Evolutionary conservation across 208 protist species (phyloP).

Genomic region (Trypanosomatidae sp.): DNA sequence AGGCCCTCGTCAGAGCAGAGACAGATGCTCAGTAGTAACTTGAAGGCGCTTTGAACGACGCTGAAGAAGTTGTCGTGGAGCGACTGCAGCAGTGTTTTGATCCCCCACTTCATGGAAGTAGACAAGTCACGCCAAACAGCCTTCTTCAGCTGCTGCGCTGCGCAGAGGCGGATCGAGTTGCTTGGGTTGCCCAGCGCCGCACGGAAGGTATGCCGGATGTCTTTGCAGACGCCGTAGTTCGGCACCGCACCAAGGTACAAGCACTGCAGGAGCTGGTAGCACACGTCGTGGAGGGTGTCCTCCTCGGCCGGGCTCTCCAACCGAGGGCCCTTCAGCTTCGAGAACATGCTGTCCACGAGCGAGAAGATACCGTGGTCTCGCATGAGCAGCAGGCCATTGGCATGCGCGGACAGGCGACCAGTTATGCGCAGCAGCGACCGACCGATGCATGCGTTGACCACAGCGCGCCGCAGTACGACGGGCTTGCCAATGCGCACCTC

Average conservation of each 20-base stretch:
- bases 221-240: slow-evolving; percentile 90
- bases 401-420: slow-evolving; percentile 69
- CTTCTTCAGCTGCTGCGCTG: slow-evolving; percentile 68
- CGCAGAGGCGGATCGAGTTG: slow-evolving; percentile 78
- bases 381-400: slow-evolving; percentile 85
- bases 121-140: slow-evolving; percentile 83
- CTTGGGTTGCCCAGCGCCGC: slow-evolving; percentile 57
- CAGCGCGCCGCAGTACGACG: slow-evolving; percentile 44
- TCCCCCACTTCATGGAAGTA: slow-evolving; percentile 88
- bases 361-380: slow-evolving; percentile 66
- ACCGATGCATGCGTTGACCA: slow-evolving; percentile 58
- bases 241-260: slow-evolving; percentile 81
- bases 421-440: slow-evolving; percentile 78
- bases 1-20: slow-evolving; percentile 82
- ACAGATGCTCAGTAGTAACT: slow-evolving; percentile 84
- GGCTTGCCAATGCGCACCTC: slow-evolving; percentile 67
- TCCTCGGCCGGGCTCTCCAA: slow-evolving; percentile 22
- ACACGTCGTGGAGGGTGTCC: slow-evolving; percentile 81
- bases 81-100: slow-evolving; percentile 78
- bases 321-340: slow-evolving; percentile 54
- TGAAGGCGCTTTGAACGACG: slow-evolving; percentile 82
- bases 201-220: slow-evolving; percentile 77
- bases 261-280: slow-evolving; percentile 70
- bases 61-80: slow-evolving; percentile 76
- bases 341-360: slow-evolving; percentile 73